Percentiles rank a stretch among this genome's conserved stretches.
These are phyloP conservation scores for Melanomma pulvis-pyrius DNA, from an alignment of 495 filamentous ascomycete species.

Conservation along the genomic window DNA sequence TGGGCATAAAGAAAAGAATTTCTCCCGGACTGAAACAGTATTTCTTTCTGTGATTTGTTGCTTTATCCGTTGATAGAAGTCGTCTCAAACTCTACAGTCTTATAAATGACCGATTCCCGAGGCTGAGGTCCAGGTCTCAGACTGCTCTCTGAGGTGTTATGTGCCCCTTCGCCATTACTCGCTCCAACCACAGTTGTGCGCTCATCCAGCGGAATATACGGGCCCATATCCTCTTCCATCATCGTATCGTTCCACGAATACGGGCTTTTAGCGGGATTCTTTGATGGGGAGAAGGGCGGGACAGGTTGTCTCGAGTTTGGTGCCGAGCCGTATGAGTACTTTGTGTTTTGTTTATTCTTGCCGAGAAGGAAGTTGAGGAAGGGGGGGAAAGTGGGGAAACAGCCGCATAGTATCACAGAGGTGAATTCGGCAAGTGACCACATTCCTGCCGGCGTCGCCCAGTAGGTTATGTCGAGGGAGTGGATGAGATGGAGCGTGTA, in stretches of 20 bases:
- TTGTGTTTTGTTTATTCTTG: neutral
- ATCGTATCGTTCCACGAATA: neutral
- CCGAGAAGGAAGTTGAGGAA: slow-evolving; percentile 9
- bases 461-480: slow-evolving; percentile 1
- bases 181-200: neutral
- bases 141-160: neutral
- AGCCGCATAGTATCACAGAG: slow-evolving; percentile 9
- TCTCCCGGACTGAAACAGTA: no score
- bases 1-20: no score
- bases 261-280: neutral
- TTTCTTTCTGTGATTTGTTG: no score
- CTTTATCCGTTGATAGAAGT: neutral
- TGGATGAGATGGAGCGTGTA: slow-evolving; percentile 1
- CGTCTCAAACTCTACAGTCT: neutral
- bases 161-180: neutral
- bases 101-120: neutral
- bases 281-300: neutral
- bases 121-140: neutral
- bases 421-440: slow-evolving; percentile 18
- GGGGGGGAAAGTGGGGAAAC: slow-evolving; percentile 14
- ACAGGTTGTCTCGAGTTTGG: neutral
- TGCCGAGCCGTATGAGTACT: neutral
- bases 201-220: neutral
- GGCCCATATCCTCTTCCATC: neutral
- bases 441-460: slow-evolving; percentile 2